phyloP scores from a whole-genome alignment of 306 rosid genomes.

The Sechiopsis laciniata region DNA sequence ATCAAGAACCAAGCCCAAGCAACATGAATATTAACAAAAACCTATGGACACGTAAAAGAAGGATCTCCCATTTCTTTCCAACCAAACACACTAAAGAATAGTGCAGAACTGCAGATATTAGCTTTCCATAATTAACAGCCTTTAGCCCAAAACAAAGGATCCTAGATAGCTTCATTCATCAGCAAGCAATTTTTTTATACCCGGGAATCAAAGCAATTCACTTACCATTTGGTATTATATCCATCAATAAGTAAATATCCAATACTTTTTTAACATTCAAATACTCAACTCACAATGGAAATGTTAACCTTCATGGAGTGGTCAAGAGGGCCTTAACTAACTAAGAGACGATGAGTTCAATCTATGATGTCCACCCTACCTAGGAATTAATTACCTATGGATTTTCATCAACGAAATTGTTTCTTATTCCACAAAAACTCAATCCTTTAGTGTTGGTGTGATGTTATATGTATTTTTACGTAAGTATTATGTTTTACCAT shows the following conservation, averaged over 20 bases:
- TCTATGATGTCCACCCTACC: too few relatives aligned
- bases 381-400: too few relatives aligned
- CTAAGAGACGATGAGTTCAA: too few relatives aligned
- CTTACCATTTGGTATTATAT: too few relatives aligned
- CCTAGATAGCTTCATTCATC: background rate
- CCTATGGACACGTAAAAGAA: background rate
- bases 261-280: background rate
- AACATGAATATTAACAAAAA: background rate
- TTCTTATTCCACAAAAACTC: too few relatives aligned
- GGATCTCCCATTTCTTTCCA: slow-evolving; percentile 3
- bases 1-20: background rate
- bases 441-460: too few relatives aligned
- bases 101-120: background rate
- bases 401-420: too few relatives aligned
- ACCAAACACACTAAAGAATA: background rate
- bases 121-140: background rate
- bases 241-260: background rate
- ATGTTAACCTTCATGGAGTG: too few relatives aligned
- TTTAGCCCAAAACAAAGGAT: slow-evolving; percentile 5
- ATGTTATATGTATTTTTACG: too few relatives aligned
- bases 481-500: too few relatives aligned
- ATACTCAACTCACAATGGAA: background rate
- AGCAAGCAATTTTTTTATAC: background rate
- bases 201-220: too few relatives aligned
- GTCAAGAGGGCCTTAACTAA: too few relatives aligned